phyloP scores from a whole-genome alignment of 2,329 filamentous ascomycete genomes.

The Mariannaea elegans region DNA sequence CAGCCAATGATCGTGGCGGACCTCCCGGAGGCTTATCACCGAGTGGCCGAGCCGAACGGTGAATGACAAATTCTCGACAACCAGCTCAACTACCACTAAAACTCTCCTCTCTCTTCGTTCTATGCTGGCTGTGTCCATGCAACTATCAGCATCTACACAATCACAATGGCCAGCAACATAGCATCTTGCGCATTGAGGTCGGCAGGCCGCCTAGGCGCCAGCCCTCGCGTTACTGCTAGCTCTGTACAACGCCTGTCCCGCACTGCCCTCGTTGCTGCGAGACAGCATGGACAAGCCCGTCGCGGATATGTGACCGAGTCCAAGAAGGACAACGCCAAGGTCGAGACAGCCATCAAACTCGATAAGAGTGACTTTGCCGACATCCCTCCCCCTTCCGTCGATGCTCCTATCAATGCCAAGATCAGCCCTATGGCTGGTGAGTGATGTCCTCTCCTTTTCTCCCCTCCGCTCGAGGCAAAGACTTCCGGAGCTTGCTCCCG shows the following conservation, averaged over 20 bases:
- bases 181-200: constrained; percentile 78
- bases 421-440: constrained; percentile 79
- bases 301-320: constrained; percentile 87
- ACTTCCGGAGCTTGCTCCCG: not conserved
- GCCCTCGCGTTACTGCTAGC: constrained; percentile 48
- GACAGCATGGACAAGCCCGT: constrained; percentile 41
- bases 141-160: constrained; percentile 35
- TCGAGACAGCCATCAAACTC: constrained; percentile 86
- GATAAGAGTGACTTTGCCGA: constrained; percentile 85
- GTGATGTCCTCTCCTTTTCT: constrained; percentile 12
- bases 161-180: constrained; percentile 73
- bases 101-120: constrained; percentile 32
- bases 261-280: constrained; percentile 42
- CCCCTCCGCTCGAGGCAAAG: not conserved
- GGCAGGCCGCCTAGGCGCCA: constrained; percentile 68
- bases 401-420: constrained; percentile 57
- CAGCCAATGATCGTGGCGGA: constrained; percentile 44
- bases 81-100: constrained; percentile 36
- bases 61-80: constrained; percentile 48
- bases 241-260: constrained; percentile 42
- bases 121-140: constrained; percentile 33
- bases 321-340: constrained; percentile 80
- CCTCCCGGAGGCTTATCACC: constrained; percentile 44
- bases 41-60: constrained; percentile 47
- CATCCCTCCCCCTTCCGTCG: constrained; percentile 48